Evolutionary conservation across 345 rosid genomes (phyloP).

Genomic region (Carallia pectinifolia): DNA sequence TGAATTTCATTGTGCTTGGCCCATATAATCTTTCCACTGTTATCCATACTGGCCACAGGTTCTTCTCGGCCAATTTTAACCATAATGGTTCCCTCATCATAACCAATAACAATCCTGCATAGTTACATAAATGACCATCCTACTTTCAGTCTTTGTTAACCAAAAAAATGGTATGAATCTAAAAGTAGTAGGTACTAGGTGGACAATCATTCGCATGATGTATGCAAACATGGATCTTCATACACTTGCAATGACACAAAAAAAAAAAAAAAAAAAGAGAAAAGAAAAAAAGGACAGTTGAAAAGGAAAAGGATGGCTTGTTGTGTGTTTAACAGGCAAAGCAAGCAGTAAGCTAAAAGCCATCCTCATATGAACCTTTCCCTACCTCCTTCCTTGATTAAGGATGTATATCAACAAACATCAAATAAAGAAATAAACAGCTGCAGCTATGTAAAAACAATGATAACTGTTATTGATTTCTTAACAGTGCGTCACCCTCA

Average conservation of each 20-base stretch:
- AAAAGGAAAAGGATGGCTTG: too few species aligned
- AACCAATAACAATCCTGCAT: slow-evolving; percentile 91
- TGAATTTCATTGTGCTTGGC: slow-evolving; percentile 99
- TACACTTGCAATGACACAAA: background rate
- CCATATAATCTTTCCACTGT: slow-evolving; percentile 98
- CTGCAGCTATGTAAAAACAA: too few species aligned
- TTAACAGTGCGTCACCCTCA: too few species aligned
- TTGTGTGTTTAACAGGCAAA: too few species aligned
- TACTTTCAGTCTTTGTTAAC: background rate
- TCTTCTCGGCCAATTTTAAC: slow-evolving; percentile 97
- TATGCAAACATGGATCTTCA: background rate
- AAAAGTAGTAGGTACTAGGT: background rate
- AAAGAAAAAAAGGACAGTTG: background rate
- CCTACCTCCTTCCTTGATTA: too few species aligned
- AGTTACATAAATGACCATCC: slow-evolving; percentile 1
- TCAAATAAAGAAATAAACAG: too few species aligned
- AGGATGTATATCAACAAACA: too few species aligned
- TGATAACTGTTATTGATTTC: too few species aligned
- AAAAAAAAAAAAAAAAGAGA: background rate
- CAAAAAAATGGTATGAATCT: background rate
- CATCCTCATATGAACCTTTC: too few species aligned
- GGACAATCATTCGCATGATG: background rate
- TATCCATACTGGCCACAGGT: slow-evolving; percentile 99
- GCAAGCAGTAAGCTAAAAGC: too few species aligned
- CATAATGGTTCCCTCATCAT: slow-evolving; percentile 99